Conservation (phyloP, 2,329 filamentous ascomycete genomes). For the Aspergillus japonicus region DNA sequence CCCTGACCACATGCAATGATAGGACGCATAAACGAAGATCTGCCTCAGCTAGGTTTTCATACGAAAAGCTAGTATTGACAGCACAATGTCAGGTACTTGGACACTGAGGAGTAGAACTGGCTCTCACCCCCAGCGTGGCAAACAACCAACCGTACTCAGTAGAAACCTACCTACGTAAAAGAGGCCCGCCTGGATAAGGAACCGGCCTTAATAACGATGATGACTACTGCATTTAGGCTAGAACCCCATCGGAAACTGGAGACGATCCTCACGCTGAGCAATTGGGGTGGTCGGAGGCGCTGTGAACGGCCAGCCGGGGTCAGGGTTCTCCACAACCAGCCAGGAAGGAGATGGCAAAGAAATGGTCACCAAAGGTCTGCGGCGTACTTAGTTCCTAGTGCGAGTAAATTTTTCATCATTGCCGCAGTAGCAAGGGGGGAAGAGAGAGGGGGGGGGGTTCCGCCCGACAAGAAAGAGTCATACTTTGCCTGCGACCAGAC, state of each 20-base stretch:
- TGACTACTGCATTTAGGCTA: slow-evolving; percentile 12
- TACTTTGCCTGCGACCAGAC: slow-evolving; percentile 22
- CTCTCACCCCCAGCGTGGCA: neutral
- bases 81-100: neutral
- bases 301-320: slow-evolving; percentile 9
- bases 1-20: slow-evolving; percentile 1
- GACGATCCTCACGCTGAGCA: slow-evolving; percentile 16
- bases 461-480: slow-evolving; percentile 14
- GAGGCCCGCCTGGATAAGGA: neutral
- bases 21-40: slow-evolving; percentile 8
- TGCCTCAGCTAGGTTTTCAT: neutral
- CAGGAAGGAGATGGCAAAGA: slow-evolving; percentile 9
- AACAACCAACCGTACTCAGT: neutral
- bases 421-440: slow-evolving; percentile 17
- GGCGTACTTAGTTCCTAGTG: slow-evolving; percentile 8
- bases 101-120: neutral
- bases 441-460: neutral
- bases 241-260: slow-evolving; percentile 12
- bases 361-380: slow-evolving; percentile 6
- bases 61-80: neutral
- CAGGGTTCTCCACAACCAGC: slow-evolving; percentile 22
- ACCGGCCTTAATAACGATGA: slow-evolving; percentile 14
- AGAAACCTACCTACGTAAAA: neutral
- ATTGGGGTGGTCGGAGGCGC: slow-evolving; percentile 18
- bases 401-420: slow-evolving; percentile 29